phyloP scores from a whole-genome alignment of 768 basidiomycete genomes.

The Russula vinacea region DNA sequence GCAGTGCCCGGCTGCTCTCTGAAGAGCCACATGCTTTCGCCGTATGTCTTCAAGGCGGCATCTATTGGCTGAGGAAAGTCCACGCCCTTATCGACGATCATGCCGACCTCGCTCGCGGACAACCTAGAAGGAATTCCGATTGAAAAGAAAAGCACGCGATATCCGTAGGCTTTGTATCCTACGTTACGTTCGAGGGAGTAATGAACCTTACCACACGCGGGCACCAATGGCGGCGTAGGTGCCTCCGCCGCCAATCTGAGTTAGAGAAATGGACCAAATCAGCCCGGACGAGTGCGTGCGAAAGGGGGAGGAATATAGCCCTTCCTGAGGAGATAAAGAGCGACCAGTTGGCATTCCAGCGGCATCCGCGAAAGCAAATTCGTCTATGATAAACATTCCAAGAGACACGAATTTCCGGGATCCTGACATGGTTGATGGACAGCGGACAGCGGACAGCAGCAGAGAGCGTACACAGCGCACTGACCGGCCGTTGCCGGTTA shows the following conservation, averaged over 20 bases:
- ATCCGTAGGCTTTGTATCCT: not conserved
- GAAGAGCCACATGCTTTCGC: conserved; percentile 74
- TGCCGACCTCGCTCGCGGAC: conserved; percentile 59
- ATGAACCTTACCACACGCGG: conserved; percentile 65
- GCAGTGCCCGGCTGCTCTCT: conserved; percentile 50
- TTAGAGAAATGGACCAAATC: not conserved
- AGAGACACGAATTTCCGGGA: conserved; percentile 54
- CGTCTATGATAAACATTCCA: conserved; percentile 90
- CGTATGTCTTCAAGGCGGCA: conserved; percentile 55
- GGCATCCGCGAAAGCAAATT: conserved; percentile 61
- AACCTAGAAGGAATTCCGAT: conserved; percentile 48
- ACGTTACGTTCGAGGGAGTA: not conserved
- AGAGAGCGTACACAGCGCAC: not conserved
- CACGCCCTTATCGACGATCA: conserved; percentile 78
- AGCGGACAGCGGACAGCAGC: too few species aligned
- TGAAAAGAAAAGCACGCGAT: not conserved
- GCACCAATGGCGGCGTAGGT: conserved; percentile 79
- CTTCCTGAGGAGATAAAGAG: conserved; percentile 45
- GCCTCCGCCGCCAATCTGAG: conserved; percentile 85
- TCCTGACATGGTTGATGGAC: conserved; percentile 7
- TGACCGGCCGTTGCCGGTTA: not conserved
- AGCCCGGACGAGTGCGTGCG: not conserved
- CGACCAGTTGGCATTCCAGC: conserved; percentile 51
- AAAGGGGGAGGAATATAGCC: conserved; percentile 36
- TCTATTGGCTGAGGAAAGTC: conserved; percentile 69